Conservation (phyloP, 148 eudicot species). For the Rhododendron griersonianum region DNA sequence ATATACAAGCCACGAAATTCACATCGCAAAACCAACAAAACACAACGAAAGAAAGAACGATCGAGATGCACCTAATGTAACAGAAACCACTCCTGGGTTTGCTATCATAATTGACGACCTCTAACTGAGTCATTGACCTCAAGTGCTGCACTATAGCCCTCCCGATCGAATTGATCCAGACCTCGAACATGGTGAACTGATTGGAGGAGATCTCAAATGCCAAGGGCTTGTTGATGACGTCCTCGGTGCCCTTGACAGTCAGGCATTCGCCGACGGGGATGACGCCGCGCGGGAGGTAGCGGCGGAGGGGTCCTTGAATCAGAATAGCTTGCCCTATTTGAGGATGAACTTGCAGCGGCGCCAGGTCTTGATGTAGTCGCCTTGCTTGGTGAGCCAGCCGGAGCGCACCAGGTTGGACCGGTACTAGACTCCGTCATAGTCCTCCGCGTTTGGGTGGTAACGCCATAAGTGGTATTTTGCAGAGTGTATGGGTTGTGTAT, state of each 20-base stretch:
- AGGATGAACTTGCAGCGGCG: slow-evolving; percentile 75
- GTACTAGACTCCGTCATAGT: slow-evolving; percentile 50
- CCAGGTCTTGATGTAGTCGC: slow-evolving; percentile 93
- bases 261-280: slow-evolving; percentile 58
- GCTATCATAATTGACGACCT: slow-evolving; percentile 51
- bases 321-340: slow-evolving; percentile 70
- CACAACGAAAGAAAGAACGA: neutral
- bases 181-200: slow-evolving; percentile 77
- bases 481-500: too few species aligned
- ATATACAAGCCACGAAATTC: slow-evolving; percentile 2
- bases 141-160: slow-evolving; percentile 79
- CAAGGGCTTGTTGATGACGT: slow-evolving; percentile 50
- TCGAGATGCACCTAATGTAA: neutral
- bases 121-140: slow-evolving; percentile 62
- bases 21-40: neutral
- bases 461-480: too few species aligned
- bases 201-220: slow-evolving; percentile 68
- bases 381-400: slow-evolving; percentile 87
- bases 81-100: neutral
- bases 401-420: slow-evolving; percentile 59
- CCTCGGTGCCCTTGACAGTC: slow-evolving; percentile 80
- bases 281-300: slow-evolving; percentile 35
- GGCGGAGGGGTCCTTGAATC: slow-evolving; percentile 70
- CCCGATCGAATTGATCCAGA: slow-evolving; percentile 86
- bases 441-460: slow-evolving; percentile 13